Conservation (phyloP, 179 eudicot species). For the Spinacia oleracea region DNA sequence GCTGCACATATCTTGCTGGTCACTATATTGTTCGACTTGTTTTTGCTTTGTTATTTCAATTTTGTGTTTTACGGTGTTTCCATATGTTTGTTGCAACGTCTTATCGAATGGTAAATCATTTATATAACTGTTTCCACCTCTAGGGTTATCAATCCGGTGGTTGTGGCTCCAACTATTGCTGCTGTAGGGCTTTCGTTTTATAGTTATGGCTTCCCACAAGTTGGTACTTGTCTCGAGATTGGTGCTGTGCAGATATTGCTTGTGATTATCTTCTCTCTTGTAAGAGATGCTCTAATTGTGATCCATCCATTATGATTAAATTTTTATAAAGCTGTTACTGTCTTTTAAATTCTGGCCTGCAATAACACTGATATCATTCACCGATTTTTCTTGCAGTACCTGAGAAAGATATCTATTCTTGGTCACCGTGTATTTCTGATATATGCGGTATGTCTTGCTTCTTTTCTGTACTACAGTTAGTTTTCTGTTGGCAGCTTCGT, state of each 20-base stretch:
- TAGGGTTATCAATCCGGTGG: slow-evolving; percentile 95
- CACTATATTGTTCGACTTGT: not conserved
- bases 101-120: not conserved
- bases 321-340: not conserved
- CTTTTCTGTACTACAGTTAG: not conserved
- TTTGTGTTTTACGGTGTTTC: not conserved
- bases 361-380: slow-evolving; percentile 10
- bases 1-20: not conserved
- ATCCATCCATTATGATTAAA: not conserved
- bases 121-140: slow-evolving; percentile 15
- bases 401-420: slow-evolving; percentile 82
- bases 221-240: slow-evolving; percentile 93
- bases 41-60: not conserved
- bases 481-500: not conserved
- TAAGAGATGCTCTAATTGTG: slow-evolving; percentile 45
- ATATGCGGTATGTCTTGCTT: slow-evolving; percentile 70
- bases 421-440: slow-evolving; percentile 91
- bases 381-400: slow-evolving; percentile 65
- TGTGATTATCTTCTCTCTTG: slow-evolving; percentile 82
- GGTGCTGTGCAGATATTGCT: slow-evolving; percentile 86
- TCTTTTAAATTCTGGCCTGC: not conserved
- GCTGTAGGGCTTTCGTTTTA: slow-evolving; percentile 97
- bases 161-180: slow-evolving; percentile 95
- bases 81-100: slow-evolving; percentile 1
- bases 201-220: slow-evolving; percentile 91